phyloP scores from a whole-genome alignment of 805 yeast genomes.

The Trichomonascus vanleenenianus region DNA sequence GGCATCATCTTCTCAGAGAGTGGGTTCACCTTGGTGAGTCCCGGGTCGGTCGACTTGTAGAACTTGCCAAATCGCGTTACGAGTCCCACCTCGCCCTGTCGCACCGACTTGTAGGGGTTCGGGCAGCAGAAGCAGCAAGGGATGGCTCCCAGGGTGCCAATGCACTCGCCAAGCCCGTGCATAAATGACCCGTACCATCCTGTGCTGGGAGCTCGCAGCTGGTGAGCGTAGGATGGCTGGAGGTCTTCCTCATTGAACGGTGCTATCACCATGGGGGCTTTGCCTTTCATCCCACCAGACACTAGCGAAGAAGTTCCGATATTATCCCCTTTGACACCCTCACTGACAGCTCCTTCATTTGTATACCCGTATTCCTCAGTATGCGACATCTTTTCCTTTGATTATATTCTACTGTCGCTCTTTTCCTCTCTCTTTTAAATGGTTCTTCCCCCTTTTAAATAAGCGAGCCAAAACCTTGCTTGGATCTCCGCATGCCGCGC shows the following conservation, averaged over 20 bases:
- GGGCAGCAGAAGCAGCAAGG: slow-evolving; percentile 48
- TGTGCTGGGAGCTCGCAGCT: slow-evolving; percentile 28
- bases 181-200: slow-evolving; percentile 32
- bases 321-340: too few relatives aligned
- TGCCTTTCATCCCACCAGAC: background rate
- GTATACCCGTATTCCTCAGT: slow-evolving; percentile 5
- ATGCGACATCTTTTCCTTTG: too few relatives aligned
- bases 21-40: slow-evolving; percentile 57
- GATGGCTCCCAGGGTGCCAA: slow-evolving; percentile 48
- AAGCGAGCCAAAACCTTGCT: too few relatives aligned
- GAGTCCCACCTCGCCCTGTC: slow-evolving; percentile 64
- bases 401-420: too few relatives aligned
- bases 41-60: slow-evolving; percentile 60
- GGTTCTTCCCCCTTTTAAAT: too few relatives aligned
- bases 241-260: slow-evolving; percentile 22
- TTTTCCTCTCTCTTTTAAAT: too few relatives aligned
- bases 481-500: too few relatives aligned
- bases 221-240: slow-evolving; percentile 29
- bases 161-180: slow-evolving; percentile 33
- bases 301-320: too few relatives aligned
- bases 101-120: slow-evolving; percentile 52
- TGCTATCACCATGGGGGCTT: slow-evolving; percentile 21
- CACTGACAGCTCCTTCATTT: background rate
- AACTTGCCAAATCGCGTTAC: slow-evolving; percentile 61
- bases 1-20: slow-evolving; percentile 47